phyloP scores from a whole-genome alignment of 2,329 filamentous ascomycete species.

The Pseudomassariella vexata region DNA sequence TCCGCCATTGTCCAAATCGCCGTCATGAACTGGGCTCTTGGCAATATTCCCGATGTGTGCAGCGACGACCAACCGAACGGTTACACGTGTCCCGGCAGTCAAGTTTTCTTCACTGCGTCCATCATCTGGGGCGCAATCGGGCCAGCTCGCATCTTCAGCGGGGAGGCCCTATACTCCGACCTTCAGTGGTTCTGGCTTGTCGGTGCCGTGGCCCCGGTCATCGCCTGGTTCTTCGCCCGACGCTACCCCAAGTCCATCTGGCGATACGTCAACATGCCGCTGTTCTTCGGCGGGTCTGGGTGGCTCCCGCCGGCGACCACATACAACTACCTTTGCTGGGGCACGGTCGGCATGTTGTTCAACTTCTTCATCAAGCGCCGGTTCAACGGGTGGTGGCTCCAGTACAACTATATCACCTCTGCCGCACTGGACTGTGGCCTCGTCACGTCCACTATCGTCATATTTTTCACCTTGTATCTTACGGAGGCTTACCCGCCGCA shows the following conservation, averaged over 20 bases:
- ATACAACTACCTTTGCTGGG: slow-evolving; percentile 68
- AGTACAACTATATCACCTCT: slow-evolving; percentile 72
- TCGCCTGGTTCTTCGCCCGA: slow-evolving; percentile 59
- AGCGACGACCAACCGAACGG: slow-evolving; percentile 43
- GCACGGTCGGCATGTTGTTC: slow-evolving; percentile 60
- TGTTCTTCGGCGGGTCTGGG: slow-evolving; percentile 61
- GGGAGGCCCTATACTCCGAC: slow-evolving; percentile 53
- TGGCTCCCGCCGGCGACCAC: slow-evolving; percentile 64
- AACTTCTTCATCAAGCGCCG: slow-evolving; percentile 62
- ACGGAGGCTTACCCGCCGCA: slow-evolving; percentile 47
- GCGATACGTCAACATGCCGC: slow-evolving; percentile 61
- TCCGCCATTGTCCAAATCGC: slow-evolving; percentile 34
- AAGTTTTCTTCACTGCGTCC: slow-evolving; percentile 61
- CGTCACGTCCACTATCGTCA: slow-evolving; percentile 59
- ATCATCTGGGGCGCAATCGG: slow-evolving; percentile 71
- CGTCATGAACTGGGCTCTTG: slow-evolving; percentile 62
- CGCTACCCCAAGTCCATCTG: slow-evolving; percentile 55
- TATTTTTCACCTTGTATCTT: slow-evolving; percentile 64
- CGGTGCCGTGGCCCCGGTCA: slow-evolving; percentile 55
- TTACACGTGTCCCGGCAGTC: slow-evolving; percentile 50
- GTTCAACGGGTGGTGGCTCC: slow-evolving; percentile 68
- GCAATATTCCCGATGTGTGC: slow-evolving; percentile 58
- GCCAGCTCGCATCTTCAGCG: slow-evolving; percentile 62
- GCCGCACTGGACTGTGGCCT: slow-evolving; percentile 66
- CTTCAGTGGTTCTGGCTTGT: slow-evolving; percentile 69